Evolutionary conservation across 768 basidiomycete genomes (phyloP).

Genomic region (Phaeotremella fagi): DNA sequence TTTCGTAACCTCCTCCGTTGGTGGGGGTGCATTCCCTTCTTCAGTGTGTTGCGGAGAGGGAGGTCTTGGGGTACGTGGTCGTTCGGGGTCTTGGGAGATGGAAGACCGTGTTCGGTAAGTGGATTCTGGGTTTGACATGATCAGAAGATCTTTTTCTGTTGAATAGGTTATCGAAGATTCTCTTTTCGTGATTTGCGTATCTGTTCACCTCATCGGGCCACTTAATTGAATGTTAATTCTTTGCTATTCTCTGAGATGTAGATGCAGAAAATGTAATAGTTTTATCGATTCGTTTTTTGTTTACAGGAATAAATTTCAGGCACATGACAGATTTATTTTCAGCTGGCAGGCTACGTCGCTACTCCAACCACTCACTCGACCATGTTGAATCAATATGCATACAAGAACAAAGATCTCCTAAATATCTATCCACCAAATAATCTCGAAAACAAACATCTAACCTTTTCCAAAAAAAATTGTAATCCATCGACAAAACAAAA

Average conservation of each 20-base stretch:
- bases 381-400: too few species aligned
- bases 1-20: conserved; percentile 15
- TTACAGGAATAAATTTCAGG: neutral
- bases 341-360: too few species aligned
- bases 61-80: neutral
- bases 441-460: neutral
- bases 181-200: too few species aligned
- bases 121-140: too few species aligned
- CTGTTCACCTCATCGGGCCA: too few species aligned
- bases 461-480: too few species aligned
- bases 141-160: too few species aligned
- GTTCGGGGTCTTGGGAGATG: neutral
- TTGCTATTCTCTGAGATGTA: too few species aligned
- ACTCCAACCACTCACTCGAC: neutral
- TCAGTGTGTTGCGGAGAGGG: neutral
- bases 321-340: neutral
- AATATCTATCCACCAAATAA: neutral
- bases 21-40: conserved; percentile 21
- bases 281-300: neutral
- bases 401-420: too few species aligned
- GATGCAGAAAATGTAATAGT: neutral
- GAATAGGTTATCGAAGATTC: too few species aligned
- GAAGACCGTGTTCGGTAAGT: neutral
- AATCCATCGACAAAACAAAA: neutral
- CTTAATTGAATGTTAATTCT: too few species aligned